A percentile compares a stretch with the other conserved stretches of the same genome.
Conservation (phyloP, 331 rosid genomes). For the Dryas integrifolia region DNA sequence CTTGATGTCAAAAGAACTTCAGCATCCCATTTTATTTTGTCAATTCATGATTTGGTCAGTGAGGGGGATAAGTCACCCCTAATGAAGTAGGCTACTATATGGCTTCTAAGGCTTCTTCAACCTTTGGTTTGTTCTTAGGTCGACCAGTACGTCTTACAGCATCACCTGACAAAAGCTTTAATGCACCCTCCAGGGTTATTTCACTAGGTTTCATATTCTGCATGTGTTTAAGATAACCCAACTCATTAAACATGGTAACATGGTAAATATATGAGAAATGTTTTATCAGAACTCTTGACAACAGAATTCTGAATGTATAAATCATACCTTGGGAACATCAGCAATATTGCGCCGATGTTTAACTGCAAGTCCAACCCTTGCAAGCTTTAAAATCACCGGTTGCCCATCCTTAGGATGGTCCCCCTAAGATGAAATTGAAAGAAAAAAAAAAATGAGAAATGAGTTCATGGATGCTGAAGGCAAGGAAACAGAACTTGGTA, state of each 20-base stretch:
- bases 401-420: constrained; percentile 79
- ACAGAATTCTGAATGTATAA: constrained; percentile 7
- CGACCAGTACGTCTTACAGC: constrained; percentile 56
- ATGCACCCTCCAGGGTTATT: constrained; percentile 62
- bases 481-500: constrained; percentile 6
- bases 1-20: constrained; percentile 1
- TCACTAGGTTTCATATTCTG: constrained; percentile 62
- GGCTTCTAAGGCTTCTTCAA: constrained; percentile 44
- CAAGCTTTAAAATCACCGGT: constrained; percentile 62
- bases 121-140: constrained; percentile 54
- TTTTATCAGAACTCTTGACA: background rate
- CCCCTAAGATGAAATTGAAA: constrained; percentile 55
- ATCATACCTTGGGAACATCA: constrained; percentile 63
- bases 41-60: background rate
- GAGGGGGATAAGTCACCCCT: background rate
- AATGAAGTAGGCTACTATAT: constrained; percentile 24
- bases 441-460: background rate
- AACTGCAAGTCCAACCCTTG: constrained; percentile 56
- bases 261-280: background rate
- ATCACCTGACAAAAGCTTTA: constrained; percentile 55
- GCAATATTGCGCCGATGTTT: constrained; percentile 57
- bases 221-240: constrained; percentile 14
- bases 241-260: background rate
- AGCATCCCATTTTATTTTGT: background rate
- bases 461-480: background rate